phyloP scores from a whole-genome alignment of 805 yeast species.

The Ogataea trehaloabstinens region DNA sequence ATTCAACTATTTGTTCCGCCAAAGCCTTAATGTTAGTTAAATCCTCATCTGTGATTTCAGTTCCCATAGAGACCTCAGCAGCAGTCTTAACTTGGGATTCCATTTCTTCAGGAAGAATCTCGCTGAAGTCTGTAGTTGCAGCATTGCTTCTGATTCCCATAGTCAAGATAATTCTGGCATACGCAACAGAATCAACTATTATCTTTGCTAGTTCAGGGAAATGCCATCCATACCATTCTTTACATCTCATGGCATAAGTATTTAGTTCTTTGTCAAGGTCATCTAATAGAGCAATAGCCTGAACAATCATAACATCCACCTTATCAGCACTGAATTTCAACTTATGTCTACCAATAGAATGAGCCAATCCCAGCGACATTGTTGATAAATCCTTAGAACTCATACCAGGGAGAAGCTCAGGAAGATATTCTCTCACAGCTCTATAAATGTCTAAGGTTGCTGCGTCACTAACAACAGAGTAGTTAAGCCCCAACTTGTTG shows the following conservation, averaged over 20 bases:
- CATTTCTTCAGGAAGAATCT: slow-evolving; percentile 86
- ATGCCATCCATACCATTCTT: slow-evolving; percentile 99
- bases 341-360: slow-evolving; percentile 97
- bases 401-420: slow-evolving; percentile 92
- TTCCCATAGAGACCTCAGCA: slow-evolving; percentile 99
- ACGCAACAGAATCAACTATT: slow-evolving; percentile 92
- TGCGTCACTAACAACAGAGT: slow-evolving; percentile 89
- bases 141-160: slow-evolving; percentile 96
- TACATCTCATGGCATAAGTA: slow-evolving; percentile 98
- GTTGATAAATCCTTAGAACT: slow-evolving; percentile 80
- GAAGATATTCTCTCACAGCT: slow-evolving; percentile 91
- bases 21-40: slow-evolving; percentile 82
- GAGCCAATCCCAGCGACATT: slow-evolving; percentile 98
- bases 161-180: slow-evolving; percentile 86
- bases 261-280: slow-evolving; percentile 97
- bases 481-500: slow-evolving; percentile 87
- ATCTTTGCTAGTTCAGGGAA: slow-evolving; percentile 99
- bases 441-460: slow-evolving; percentile 92
- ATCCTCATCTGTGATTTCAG: slow-evolving; percentile 93
- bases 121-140: slow-evolving; percentile 83
- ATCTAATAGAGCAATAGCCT: slow-evolving; percentile 95
- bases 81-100: slow-evolving; percentile 93
- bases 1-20: slow-evolving; percentile 95
- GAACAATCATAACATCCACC: slow-evolving; percentile 98
- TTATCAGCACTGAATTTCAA: slow-evolving; percentile 96